These are phyloP conservation scores for Casuarina glauca DNA, from an alignment of 306 rosid species.

Conservation along the genomic window DNA sequence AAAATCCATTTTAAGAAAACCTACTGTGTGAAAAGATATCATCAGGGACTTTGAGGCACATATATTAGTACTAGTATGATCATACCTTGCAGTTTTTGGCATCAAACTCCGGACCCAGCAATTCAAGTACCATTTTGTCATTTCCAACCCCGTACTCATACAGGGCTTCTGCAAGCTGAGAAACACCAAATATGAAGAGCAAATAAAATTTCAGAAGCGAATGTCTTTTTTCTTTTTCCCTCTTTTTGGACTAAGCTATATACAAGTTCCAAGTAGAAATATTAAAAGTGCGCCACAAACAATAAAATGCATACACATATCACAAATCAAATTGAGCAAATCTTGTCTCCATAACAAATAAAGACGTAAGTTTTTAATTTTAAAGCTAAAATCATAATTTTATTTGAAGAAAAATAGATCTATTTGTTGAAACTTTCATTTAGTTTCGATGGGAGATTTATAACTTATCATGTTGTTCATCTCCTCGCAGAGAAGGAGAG, in stretches of 20 bases:
- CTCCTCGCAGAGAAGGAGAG: too few relatives aligned
- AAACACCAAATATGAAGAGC: constrained; percentile 18
- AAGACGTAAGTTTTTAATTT: too few relatives aligned
- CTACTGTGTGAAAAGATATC: not conserved
- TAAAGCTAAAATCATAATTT: too few relatives aligned
- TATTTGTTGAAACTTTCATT: too few relatives aligned
- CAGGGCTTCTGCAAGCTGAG: constrained; percentile 87
- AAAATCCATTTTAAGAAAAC: not conserved
- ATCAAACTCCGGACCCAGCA: constrained; percentile 75
- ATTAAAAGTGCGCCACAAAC: not conserved
- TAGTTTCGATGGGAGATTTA: too few relatives aligned
- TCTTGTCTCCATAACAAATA: too few relatives aligned
- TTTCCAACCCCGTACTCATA: constrained; percentile 74
- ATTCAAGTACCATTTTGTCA: constrained; percentile 49
- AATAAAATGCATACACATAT: not conserved
- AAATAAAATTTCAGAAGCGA: not conserved
- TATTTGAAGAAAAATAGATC: too few relatives aligned
- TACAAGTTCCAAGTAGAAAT: not conserved
- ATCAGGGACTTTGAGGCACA: not conserved
- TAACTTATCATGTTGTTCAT: too few relatives aligned
- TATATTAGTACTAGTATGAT: constrained; percentile 8
- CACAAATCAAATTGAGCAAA: too few relatives aligned
- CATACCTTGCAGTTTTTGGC: constrained; percentile 68
- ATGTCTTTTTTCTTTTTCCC: not conserved
- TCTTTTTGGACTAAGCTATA: too few relatives aligned